Evolutionary conservation across 2,329 filamentous ascomycete genomes (phyloP).

Genomic region (Thielaviopsis punctulata): DNA sequence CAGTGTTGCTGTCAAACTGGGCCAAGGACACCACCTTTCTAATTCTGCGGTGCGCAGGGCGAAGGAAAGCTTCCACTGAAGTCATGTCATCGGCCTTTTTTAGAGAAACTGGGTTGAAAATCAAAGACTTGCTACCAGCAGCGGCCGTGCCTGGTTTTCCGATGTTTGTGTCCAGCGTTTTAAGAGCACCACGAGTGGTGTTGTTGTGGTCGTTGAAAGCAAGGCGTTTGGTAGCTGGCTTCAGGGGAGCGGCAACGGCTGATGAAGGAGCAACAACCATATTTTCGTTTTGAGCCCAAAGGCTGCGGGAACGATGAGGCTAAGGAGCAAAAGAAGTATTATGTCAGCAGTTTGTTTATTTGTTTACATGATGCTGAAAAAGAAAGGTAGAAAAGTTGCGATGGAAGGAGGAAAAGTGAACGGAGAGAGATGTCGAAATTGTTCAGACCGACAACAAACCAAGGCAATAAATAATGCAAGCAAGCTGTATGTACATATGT

Average conservation of each 20-base stretch:
- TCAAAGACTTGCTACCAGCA: constrained; percentile 12
- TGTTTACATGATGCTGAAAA: background rate
- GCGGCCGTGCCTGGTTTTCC: constrained; percentile 19
- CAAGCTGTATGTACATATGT: too few relatives aligned
- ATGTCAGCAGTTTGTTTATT: background rate
- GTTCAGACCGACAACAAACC: background rate
- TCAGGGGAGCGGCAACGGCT: constrained; percentile 35
- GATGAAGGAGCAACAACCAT: constrained; percentile 32
- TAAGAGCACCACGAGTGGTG: constrained; percentile 24
- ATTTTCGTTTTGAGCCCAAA: constrained; percentile 51
- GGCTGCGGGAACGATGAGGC: constrained; percentile 28
- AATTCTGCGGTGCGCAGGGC: background rate
- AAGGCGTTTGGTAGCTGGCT: constrained; percentile 53
- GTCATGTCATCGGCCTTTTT: constrained; percentile 6
- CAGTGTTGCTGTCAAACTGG: constrained; percentile 13
- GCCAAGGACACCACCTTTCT: constrained; percentile 2
- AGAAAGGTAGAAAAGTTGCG: background rate
- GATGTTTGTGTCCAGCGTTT: constrained; percentile 19
- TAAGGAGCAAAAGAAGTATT: constrained; percentile 13
- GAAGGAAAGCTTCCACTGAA: background rate
- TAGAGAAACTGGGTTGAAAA: constrained; percentile 9
- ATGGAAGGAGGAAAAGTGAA: background rate
- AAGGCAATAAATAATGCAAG: background rate
- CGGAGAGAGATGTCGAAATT: background rate
- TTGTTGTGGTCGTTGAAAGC: constrained; percentile 77